Percentiles rank a stretch among this genome's conserved stretches.
These are phyloP conservation scores for Phytophthora hibernalis DNA, from an alignment of 352 stramenopile species.

Conservation along the genomic window DNA sequence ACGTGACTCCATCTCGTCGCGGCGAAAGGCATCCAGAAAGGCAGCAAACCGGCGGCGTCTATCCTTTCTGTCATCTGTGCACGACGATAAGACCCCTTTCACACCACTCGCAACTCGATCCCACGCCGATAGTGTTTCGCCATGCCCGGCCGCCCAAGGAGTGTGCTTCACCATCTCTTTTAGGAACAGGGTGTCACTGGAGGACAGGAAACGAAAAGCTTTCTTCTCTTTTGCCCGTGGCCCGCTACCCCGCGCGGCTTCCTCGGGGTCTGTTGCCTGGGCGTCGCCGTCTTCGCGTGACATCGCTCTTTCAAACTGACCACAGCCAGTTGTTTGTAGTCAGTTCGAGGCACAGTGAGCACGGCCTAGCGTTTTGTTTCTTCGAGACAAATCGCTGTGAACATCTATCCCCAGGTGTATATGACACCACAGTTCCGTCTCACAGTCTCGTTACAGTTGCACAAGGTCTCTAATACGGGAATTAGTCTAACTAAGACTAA, in stretches of 20 bases:
- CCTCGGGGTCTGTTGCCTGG: too few relatives aligned
- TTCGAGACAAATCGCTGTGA: neutral
- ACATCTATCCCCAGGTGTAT: neutral
- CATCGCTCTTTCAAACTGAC: neutral
- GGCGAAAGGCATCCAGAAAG: slow-evolving; percentile 2
- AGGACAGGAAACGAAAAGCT: too few relatives aligned
- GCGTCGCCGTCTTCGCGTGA: neutral
- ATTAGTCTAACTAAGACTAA: neutral
- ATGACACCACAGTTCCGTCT: too few relatives aligned
- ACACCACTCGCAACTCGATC: too few relatives aligned
- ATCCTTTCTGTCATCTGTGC: neutral
- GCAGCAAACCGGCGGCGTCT: neutral
- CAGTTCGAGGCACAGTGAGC: neutral
- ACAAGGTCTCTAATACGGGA: too few relatives aligned
- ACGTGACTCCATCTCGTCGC: slow-evolving; percentile 3
- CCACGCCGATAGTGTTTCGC: slow-evolving; percentile 6
- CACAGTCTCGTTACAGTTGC: too few relatives aligned
- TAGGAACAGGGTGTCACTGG: neutral
- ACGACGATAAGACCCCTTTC: too few relatives aligned
- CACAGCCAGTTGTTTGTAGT: slow-evolving; percentile 4
- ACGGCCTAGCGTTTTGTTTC: slow-evolving; percentile 4
- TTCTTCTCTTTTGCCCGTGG: too few relatives aligned
- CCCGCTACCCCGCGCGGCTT: too few relatives aligned
- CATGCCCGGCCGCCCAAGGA: slow-evolving; percentile 4
- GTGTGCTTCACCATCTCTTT: neutral